Base-by-base conservation (phyloP, 2,329 filamentous ascomycete genomes). In the Ilyonectria destructans region DNA sequence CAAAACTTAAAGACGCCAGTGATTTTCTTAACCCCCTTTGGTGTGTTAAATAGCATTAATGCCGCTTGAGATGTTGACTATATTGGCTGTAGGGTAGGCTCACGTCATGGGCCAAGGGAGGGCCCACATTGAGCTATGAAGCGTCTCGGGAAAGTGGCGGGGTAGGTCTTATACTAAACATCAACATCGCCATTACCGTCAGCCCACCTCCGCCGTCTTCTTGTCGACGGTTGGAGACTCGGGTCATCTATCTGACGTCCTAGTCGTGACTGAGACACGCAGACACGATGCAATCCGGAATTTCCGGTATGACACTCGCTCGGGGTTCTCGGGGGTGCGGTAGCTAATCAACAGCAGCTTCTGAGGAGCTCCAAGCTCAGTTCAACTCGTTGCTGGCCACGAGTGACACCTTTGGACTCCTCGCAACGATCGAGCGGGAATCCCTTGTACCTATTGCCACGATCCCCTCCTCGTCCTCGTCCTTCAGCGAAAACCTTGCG, bases 281-380 rank as follows among this genome's bases (percentile, higher is more conserved):
- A 43, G 62, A 33, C 52, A 80, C 68, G 59, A 94, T 94, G 92
- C 92, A 95, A 85, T 94, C 92, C 40, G 92, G 92, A 81, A 94
- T 94, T 75, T 89, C 91, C 82, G 92, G 92, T 92, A 85, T 58
- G 77, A n/a, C 55, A 29, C 4, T 19, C 7, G 56, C 19, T 49
- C 37, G n/a, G 26, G 17, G 33, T 10, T 7, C 7, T 31, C 5
- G n/a, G 43, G 59, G 40, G 52, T 26, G 12, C 26, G 49, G 54
- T 13, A 58, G 62, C 66, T 69, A 48, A 73, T 52, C 21, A 21
- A 29, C 12, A 31, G 55, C 78, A 93, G 94, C 92, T 72, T 95
- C 93, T 64, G 82, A 91, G 82, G 93, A 96, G 86, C 91, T 96
- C 69, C 88, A 91, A 78, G 84, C 89, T 75, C 87, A 92, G 75